Percentiles rank a stretch among this genome's conserved stretches.
These are phyloP conservation scores for Pseudopyricularia javanii DNA, from an alignment of 2,329 filamentous ascomycete species.

Conservation along the genomic window DNA sequence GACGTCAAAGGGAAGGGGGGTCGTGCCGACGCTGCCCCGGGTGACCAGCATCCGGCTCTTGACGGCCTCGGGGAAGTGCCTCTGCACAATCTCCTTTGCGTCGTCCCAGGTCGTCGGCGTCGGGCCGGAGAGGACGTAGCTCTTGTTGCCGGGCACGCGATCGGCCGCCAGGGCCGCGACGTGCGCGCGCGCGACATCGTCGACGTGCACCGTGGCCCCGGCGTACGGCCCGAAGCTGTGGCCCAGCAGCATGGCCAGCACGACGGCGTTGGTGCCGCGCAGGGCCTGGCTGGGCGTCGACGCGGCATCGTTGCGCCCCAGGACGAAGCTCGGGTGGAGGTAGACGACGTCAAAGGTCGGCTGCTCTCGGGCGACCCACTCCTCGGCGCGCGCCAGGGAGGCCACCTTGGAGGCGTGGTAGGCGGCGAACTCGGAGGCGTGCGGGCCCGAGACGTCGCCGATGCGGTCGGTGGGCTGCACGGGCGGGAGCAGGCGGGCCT, in stretches of 20 bases:
- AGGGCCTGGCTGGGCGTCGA: conserved; percentile 14
- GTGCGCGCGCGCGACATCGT: conserved; percentile 25
- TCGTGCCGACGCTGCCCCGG: conserved; percentile 11
- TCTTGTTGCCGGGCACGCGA: conserved; percentile 21
- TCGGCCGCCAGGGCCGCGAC: conserved; percentile 19
- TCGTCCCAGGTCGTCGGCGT: conserved; percentile 22
- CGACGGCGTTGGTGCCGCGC: conserved; percentile 20
- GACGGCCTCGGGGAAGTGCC: conserved; percentile 14
- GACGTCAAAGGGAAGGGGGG: conserved; percentile 13
- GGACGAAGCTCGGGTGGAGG: conserved; percentile 21
- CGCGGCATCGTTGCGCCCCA: conserved; percentile 22
- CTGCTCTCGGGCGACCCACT: conserved; percentile 17
- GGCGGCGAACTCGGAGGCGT: conserved; percentile 17
- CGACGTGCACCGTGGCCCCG: conserved; percentile 21
- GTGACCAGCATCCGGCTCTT: conserved; percentile 13
- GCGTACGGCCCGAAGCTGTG: conserved; percentile 11
- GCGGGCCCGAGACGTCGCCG: conserved; percentile 11
- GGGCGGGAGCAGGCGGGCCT: conserved; percentile 21
- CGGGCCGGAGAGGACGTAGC: conserved; percentile 16
- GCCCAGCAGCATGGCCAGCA: conserved; percentile 21
- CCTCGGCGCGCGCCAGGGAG: conserved; percentile 18
- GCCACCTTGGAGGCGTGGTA: conserved; percentile 23
- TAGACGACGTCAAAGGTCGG: conserved; percentile 22
- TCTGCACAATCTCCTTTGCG: conserved; percentile 21
- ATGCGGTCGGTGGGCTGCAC: conserved; percentile 15